Conservation (phyloP, 192 early-diverging fungal genomes). For the Diversispora epigaea region DNA sequence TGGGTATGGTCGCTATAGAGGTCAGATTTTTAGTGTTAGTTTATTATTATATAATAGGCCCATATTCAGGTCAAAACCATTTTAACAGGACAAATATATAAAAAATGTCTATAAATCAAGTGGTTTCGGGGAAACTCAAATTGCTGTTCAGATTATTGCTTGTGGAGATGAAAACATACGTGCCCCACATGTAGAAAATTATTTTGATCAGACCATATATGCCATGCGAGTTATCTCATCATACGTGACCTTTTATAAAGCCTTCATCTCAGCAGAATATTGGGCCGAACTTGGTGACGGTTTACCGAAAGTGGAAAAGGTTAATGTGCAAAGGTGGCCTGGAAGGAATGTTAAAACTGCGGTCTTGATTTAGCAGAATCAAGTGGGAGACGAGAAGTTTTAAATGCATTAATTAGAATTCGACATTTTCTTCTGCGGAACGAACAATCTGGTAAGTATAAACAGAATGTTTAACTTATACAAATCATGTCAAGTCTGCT, state of each 20-base stretch:
- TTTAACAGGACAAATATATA: slow-evolving; percentile 10
- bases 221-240: slow-evolving; percentile 3
- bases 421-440: background rate
- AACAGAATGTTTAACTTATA: too few relatives aligned
- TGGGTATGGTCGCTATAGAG: background rate
- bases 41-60: background rate
- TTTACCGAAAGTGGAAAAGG: slow-evolving; percentile 1
- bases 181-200: background rate
- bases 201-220: slow-evolving; percentile 5
- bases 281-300: background rate
- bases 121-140: slow-evolving; percentile 12
- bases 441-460: background rate
- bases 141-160: slow-evolving; percentile 8
- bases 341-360: background rate
- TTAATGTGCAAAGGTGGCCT: slow-evolving; percentile 6
- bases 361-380: slow-evolving; percentile 15
- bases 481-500: too few relatives aligned
- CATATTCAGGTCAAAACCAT: too few relatives aligned
- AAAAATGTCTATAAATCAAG: slow-evolving; percentile 5
- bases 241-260: slow-evolving; percentile 13
- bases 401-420: background rate
- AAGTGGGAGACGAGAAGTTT: background rate
- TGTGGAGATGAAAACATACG: slow-evolving; percentile 12
- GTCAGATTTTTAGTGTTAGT: slow-evolving; percentile 2
- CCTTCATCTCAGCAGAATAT: background rate